These are phyloP conservation scores for Didymella glomerata DNA, from an alignment of 2,329 filamentous ascomycete genomes.

Conservation along the genomic window DNA sequence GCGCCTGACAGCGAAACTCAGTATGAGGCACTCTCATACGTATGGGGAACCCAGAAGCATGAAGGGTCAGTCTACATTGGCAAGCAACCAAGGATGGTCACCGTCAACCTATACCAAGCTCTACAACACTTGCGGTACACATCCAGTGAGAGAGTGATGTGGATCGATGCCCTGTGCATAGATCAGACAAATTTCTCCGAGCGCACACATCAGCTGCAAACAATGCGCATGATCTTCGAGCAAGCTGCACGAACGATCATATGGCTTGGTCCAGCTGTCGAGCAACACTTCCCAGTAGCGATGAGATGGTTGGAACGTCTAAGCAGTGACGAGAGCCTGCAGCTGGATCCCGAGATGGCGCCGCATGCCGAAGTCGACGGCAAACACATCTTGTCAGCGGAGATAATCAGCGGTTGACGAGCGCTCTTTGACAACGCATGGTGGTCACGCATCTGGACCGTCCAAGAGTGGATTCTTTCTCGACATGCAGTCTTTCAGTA, in stretches of 20 bases:
- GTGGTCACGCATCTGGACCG: neutral
- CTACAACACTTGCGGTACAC: neutral
- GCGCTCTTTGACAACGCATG: neutral
- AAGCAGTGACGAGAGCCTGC: neutral
- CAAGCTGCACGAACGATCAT: neutral
- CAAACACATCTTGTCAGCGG: neutral
- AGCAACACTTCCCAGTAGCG: neutral
- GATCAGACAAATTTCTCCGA: neutral
- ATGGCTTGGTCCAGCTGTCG: neutral
- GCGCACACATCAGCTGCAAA: neutral
- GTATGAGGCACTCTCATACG: neutral
- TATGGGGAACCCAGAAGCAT: neutral
- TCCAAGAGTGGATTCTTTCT: neutral
- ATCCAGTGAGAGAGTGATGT: neutral
- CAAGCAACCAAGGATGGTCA: neutral
- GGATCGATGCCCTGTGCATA: neutral
- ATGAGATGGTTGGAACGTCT: neutral
- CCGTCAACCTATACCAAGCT: neutral
- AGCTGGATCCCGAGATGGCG: neutral
- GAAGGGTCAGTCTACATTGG: neutral
- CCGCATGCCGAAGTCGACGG: neutral
- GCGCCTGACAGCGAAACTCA: neutral
- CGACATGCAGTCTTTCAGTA: neutral
- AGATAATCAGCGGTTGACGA: neutral
- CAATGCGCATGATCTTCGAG: neutral